Evolutionary conservation across 2,329 filamentous ascomycete genomes (phyloP).

Genomic region (Xylariaceae sp.): DNA sequence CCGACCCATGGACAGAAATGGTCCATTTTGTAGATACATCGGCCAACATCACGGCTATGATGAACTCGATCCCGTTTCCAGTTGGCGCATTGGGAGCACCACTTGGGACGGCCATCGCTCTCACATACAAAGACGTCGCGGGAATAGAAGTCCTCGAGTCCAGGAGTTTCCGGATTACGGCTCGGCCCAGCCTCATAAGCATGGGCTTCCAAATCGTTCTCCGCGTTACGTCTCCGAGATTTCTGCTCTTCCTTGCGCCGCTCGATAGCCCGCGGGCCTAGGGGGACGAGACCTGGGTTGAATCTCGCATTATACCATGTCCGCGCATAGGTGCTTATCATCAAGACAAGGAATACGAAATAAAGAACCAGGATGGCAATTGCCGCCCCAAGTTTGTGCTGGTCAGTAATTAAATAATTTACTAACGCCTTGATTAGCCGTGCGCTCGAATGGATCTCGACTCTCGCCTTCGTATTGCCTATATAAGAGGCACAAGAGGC

Average conservation of each 20-base stretch:
- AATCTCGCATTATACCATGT: slow-evolving; percentile 61
- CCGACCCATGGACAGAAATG: slow-evolving; percentile 98
- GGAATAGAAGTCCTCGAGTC: slow-evolving; percentile 71
- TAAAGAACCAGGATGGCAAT: slow-evolving; percentile 67
- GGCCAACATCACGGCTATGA: slow-evolving; percentile 74
- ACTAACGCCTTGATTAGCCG: slow-evolving; percentile 43
- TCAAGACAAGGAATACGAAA: slow-evolving; percentile 63
- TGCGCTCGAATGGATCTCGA: neutral
- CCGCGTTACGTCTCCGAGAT: slow-evolving; percentile 20
- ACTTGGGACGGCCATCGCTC: slow-evolving; percentile 74
- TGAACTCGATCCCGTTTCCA: slow-evolving; percentile 88
- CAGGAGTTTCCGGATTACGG: slow-evolving; percentile 54
- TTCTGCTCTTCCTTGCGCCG: slow-evolving; percentile 27
- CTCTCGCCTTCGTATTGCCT: no score
- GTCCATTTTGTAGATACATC: slow-evolving; percentile 87
- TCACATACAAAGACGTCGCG: slow-evolving; percentile 83
- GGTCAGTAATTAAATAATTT: slow-evolving; percentile 58
- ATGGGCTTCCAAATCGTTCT: slow-evolving; percentile 34
- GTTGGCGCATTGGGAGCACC: slow-evolving; percentile 76
- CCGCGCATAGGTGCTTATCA: slow-evolving; percentile 64
- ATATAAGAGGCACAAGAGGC: neutral
- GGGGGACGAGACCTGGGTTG: slow-evolving; percentile 69
- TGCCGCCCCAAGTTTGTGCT: slow-evolving; percentile 50
- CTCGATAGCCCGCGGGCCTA: slow-evolving; percentile 42
- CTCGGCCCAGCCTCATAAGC: slow-evolving; percentile 38